Base-by-base conservation (phyloP, 352 stramenopile species). In the Globisporangium orthogonon region DNA sequence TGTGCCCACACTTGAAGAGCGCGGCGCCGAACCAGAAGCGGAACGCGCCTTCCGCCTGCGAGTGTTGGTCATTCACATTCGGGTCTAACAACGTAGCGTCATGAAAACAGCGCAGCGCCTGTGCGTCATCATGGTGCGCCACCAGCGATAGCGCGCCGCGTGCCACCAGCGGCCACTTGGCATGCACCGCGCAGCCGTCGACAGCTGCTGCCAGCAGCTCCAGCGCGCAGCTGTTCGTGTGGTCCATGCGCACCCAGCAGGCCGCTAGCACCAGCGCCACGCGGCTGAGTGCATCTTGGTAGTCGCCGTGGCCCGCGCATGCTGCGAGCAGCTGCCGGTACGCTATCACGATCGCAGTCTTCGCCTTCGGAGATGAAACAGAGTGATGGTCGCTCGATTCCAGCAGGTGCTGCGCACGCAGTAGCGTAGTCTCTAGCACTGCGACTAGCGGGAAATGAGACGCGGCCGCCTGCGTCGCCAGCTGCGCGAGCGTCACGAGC, bases 1-100 rank as follows among this genome's bases (percentile, higher is more conserved):
- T 0, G 10, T 13, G 9, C 7, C 53, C 63, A 33, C 65, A 78
- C 37, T 66, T 61, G 47, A 73, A 63, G 29, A 89, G 58, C 10
- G 69, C 62, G 29, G 87, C 63, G 0, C 76, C 77, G 46, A 76
- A 74, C 81, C 81, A 91, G 51, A 86, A 91, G 33, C 67, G 62
- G 11, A 85, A 47, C 10, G 61, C 60, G 1, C 74, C 71, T 3
- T 40, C 48, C 0, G 11, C 23, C 2, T 37, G 35, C 39, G 56
- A 5, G 57, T 30, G 29, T 33, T 31, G 1, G 15, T 54, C 35
- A 11, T 29, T 7, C 15, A 35, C 53, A 23, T 23, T 23, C 23
- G 23, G 23, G 31, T 31, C 46, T 4, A 48, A 7, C 17, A 48
- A 7, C 43, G 18, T 17, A 4, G 43, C 17, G 43, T 48, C 17